These are phyloP conservation scores for Westerdykella aurantiaca DNA, from an alignment of 2,329 filamentous ascomycete genomes.

Conservation along the genomic window DNA sequence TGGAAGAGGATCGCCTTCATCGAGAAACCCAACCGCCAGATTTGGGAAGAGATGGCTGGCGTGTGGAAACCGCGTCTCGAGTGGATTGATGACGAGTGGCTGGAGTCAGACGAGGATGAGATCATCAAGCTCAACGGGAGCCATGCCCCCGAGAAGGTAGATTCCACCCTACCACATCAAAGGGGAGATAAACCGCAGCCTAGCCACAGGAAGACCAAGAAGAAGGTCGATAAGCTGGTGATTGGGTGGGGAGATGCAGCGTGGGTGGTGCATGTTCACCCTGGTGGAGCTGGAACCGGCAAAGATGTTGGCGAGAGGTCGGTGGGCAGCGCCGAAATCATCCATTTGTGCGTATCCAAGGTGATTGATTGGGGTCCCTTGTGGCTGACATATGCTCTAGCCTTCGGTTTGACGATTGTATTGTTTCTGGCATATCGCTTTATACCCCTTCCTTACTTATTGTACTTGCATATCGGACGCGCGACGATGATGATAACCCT, in stretches of 20 bases:
- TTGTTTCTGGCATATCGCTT: conserved; percentile 92
- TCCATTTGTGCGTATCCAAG: conserved; percentile 68
- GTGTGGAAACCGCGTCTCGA: conserved; percentile 91
- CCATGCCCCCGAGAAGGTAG: conserved; percentile 27
- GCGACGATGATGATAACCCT: conserved; percentile 61
- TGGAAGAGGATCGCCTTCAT: conserved; percentile 95
- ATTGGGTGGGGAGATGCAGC: conserved; percentile 95
- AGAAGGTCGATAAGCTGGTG: conserved; percentile 65
- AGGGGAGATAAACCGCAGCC: conserved; percentile 40
- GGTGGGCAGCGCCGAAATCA: conserved; percentile 78
- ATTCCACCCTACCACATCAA: conserved; percentile 36
- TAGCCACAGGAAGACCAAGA: conserved; percentile 21
- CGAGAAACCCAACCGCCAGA: conserved; percentile 75
- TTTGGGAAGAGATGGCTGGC: conserved; percentile 93
- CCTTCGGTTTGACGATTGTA: conserved; percentile 85
- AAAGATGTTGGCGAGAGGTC: conserved; percentile 64
- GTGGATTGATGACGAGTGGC: conserved; percentile 80
- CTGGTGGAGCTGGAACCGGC: conserved; percentile 61
- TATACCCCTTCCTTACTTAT: conserved; percentile 90
- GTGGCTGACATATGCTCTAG: conserved; percentile 43
- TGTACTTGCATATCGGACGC: conserved; percentile 82
- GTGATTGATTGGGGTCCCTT: neutral
- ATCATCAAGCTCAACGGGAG: conserved; percentile 32
- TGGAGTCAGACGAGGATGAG: conserved; percentile 66
- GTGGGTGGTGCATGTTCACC: conserved; percentile 90